Evolutionary conservation across 805 yeast genomes (phyloP).

Genomic region (Vanderwaltozyma tropicalis): DNA sequence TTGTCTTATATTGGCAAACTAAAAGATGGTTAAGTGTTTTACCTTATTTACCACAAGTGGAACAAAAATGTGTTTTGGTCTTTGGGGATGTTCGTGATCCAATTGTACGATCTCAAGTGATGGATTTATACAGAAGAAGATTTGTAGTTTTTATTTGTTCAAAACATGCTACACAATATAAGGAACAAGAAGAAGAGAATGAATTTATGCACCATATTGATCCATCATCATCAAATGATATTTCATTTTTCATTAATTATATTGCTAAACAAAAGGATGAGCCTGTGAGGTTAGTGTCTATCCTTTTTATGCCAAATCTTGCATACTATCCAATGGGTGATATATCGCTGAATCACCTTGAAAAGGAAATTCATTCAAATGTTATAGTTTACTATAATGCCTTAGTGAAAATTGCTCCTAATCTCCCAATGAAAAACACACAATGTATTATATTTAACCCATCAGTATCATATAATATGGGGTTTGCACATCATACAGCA

Average conservation of each 20-base stretch:
- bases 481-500: conserved; percentile 17
- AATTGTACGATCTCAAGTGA: conserved; percentile 26
- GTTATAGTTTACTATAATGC: conserved; percentile 16
- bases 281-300: conserved; percentile 12
- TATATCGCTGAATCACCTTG: conserved; percentile 12
- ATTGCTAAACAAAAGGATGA: conserved; percentile 6
- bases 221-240: conserved; percentile 16
- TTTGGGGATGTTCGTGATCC: conserved; percentile 30
- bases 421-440: conserved; percentile 8
- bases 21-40: conserved; percentile 7
- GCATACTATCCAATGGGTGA: conserved; percentile 25
- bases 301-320: conserved; percentile 26
- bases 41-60: conserved; percentile 10
- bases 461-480: conserved; percentile 19
- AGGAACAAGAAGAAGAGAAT: conserved; percentile 22
- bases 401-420: conserved; percentile 16
- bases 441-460: conserved; percentile 25
- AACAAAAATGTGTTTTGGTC: conserved; percentile 15
- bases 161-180: conserved; percentile 12
- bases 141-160: conserved; percentile 27
- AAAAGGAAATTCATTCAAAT: conserved; percentile 19
- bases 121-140: conserved; percentile 27
- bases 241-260: conserved; percentile 12
- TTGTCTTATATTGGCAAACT: conserved; percentile 1
- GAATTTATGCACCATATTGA: conserved; percentile 19